A percentile compares a stretch with the other conserved stretches of the same genome.
Conservation (phyloP, 306 rosid genomes). For the Vigna radiata region DNA sequence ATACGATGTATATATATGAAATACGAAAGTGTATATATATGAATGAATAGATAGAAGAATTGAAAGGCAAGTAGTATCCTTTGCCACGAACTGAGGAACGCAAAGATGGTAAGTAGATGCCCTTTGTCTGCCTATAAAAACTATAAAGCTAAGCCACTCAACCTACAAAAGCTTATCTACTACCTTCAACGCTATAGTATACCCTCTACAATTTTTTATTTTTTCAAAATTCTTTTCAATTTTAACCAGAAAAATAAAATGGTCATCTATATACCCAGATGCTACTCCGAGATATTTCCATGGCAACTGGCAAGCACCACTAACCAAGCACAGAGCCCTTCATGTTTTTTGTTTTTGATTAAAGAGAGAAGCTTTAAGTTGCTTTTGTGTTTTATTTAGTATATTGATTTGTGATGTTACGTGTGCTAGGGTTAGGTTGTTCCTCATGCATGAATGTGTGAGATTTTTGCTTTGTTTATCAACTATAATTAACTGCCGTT, state of each 20-base stretch:
- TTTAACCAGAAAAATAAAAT: slow-evolving; percentile 36
- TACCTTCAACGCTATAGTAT: slow-evolving; percentile 40
- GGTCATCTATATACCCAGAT: slow-evolving; percentile 39
- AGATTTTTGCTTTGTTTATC: background rate
- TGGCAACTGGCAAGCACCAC: slow-evolving; percentile 52
- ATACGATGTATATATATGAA: background rate
- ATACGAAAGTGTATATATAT: slow-evolving; percentile 2
- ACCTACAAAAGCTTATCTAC: slow-evolving; percentile 58
- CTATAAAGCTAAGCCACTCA: slow-evolving; percentile 63
- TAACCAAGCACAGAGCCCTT: slow-evolving; percentile 17
- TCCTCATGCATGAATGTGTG: background rate
- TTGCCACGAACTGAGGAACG: slow-evolving; percentile 63
- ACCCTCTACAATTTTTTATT: slow-evolving; percentile 35
- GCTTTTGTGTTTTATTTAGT: background rate
- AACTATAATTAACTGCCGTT: slow-evolving; percentile 17
- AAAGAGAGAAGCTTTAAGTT: background rate
- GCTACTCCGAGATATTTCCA: slow-evolving; percentile 45
- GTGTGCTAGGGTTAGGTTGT: background rate
- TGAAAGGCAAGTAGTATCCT: slow-evolving; percentile 42
- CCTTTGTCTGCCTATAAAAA: slow-evolving; percentile 69
- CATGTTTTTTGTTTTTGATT: slow-evolving; percentile 23
- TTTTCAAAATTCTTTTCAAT: slow-evolving; percentile 13
- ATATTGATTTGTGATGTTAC: background rate
- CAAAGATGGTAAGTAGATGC: slow-evolving; percentile 53
- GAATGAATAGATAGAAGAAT: background rate